Percentiles rank a stretch among this genome's conserved stretches.
Conservation (phyloP, 257 asterid species). For the Cordia subcordata region DNA sequence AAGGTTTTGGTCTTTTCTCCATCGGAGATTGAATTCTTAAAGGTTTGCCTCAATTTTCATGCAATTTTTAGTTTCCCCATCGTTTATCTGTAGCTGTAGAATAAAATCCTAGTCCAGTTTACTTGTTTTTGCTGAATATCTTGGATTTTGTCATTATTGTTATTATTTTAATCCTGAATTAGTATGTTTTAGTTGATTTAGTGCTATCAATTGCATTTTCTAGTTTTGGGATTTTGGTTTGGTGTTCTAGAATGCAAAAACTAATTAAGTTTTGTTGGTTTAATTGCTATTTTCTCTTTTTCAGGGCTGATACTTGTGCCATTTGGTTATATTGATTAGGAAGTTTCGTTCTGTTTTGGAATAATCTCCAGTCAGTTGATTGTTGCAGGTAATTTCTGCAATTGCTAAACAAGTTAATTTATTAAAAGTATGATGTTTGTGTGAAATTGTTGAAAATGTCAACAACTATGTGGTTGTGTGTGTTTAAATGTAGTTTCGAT, state of each 20-base stretch:
- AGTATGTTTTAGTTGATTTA: neutral
- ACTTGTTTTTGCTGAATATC: neutral
- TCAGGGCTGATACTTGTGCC: constrained; percentile 3
- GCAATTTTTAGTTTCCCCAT: neutral
- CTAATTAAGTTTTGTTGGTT: neutral
- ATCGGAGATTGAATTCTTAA: neutral
- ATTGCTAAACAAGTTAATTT: neutral
- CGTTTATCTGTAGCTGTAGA: neutral
- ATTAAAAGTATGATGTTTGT: no score
- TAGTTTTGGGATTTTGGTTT: neutral
- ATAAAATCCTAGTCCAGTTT: constrained; percentile 4
- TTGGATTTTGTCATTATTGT: neutral
- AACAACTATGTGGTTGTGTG: no score
- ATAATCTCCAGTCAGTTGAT: neutral
- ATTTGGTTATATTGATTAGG: constrained; percentile 1
- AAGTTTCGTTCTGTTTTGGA: neutral
- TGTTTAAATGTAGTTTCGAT: no score
- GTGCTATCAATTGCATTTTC: neutral
- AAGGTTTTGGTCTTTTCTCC: neutral
- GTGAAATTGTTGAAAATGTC: no score
- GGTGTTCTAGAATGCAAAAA: neutral
- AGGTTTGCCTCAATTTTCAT: neutral
- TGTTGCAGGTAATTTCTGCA: neutral
- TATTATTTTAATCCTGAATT: neutral
- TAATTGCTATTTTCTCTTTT: neutral